Evolutionary conservation across 2,329 filamentous ascomycete species (phyloP).

Genomic region (Blastomyces gilchristii): DNA sequence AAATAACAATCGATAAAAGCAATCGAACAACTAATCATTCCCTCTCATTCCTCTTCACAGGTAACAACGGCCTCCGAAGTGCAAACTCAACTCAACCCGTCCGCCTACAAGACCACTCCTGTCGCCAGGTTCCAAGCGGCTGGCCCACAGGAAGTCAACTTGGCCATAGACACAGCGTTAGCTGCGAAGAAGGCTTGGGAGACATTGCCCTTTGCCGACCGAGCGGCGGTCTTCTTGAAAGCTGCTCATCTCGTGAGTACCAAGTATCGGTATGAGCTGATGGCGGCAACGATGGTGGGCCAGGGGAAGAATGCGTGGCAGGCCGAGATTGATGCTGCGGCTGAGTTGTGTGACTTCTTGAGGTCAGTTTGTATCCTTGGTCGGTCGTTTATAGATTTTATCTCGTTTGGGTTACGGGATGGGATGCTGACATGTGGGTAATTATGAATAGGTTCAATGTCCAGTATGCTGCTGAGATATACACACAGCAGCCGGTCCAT

Average conservation of each 20-base stretch:
- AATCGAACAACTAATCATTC: not conserved
- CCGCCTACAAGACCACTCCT: conserved; percentile 57
- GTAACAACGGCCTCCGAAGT: conserved; percentile 49
- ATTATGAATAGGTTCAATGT: conserved; percentile 60
- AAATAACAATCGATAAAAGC: not conserved
- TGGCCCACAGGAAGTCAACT: conserved; percentile 60
- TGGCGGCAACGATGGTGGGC: conserved; percentile 90
- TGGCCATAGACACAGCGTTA: conserved; percentile 74
- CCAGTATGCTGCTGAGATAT: conserved; percentile 83
- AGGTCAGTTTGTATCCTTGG: conserved; percentile 35
- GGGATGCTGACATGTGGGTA: not conserved
- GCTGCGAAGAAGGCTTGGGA: conserved; percentile 83
- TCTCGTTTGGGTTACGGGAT: not conserved
- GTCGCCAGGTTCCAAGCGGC: conserved; percentile 82
- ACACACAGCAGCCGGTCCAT: conserved; percentile 75
- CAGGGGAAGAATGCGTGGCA: conserved; percentile 99
- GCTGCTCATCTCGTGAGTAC: conserved; percentile 80
- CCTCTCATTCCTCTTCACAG: not conserved
- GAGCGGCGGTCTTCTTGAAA: conserved; percentile 89
- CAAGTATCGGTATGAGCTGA: conserved; percentile 94
- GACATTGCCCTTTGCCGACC: conserved; percentile 73
- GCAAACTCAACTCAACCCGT: conserved; percentile 67
- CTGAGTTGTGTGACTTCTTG: conserved; percentile 85
- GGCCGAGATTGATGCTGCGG: conserved; percentile 94
- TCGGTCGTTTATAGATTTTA: not conserved